These are phyloP conservation scores for Fusarium nelsonii DNA, from an alignment of 2,329 filamentous ascomycete species.

Conservation along the genomic window DNA sequence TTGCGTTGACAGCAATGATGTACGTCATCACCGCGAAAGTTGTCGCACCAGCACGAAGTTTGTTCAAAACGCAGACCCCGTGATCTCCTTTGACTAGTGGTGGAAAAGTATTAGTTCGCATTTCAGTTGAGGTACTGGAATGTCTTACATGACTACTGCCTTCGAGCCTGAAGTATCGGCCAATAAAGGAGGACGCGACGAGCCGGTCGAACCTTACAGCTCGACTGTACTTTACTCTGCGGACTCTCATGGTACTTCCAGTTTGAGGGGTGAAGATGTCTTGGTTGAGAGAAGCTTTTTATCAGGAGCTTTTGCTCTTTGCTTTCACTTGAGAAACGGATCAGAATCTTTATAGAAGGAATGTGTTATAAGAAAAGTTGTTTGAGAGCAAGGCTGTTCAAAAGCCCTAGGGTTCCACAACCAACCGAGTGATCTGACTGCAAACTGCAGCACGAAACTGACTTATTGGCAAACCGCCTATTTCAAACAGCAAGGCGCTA, in stretches of 20 bases:
- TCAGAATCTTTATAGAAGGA: not conserved
- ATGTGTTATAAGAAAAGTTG: not conserved
- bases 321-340: too few species aligned
- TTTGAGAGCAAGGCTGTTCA: not conserved
- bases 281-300: not conserved
- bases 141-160: slow-evolving; percentile 32
- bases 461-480: not conserved
- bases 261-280: not conserved
- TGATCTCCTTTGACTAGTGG: slow-evolving; percentile 59
- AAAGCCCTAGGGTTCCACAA: not conserved
- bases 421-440: not conserved
- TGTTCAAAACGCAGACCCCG: slow-evolving; percentile 70
- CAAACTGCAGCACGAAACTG: not conserved
- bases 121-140: not conserved
- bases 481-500: not conserved
- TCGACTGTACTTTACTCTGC: not conserved
- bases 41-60: slow-evolving; percentile 72
- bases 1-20: slow-evolving; percentile 47
- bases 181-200: slow-evolving; percentile 23
- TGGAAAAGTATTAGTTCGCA: not conserved
- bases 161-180: slow-evolving; percentile 34
- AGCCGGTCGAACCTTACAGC: slow-evolving; percentile 12
- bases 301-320: too few species aligned
- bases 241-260: slow-evolving; percentile 17
- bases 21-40: slow-evolving; percentile 55